These are phyloP conservation scores for Leucoagaricus sp. DNA, from an alignment of 1,284 basidiomycete genomes.

Conservation along the genomic window DNA sequence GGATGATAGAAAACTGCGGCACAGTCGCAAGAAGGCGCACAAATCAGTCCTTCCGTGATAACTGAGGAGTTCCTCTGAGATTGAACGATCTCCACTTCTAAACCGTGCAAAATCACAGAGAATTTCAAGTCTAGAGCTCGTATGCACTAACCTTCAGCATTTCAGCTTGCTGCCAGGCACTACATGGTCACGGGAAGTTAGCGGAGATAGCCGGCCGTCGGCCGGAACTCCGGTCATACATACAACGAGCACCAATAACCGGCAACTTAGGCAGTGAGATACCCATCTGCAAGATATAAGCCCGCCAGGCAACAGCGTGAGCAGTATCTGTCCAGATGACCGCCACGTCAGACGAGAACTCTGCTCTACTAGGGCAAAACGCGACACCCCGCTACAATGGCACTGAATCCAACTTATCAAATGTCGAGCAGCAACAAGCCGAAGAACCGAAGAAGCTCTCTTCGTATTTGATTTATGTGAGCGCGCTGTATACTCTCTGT, in stretches of 20 bases:
- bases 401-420: background rate
- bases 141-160: too few relatives aligned
- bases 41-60: too few relatives aligned
- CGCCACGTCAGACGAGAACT: conserved; percentile 6
- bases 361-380: conserved; percentile 1
- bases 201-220: background rate
- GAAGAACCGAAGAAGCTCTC: conserved; percentile 5
- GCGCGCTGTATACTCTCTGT: conserved; percentile 2
- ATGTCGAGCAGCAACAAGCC: conserved; percentile 9
- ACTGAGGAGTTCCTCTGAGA: too few relatives aligned
- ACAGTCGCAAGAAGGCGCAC: too few relatives aligned
- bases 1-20: too few relatives aligned
- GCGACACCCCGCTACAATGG: background rate
- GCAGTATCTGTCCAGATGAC: background rate
- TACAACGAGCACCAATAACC: background rate
- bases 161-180: too few relatives aligned
- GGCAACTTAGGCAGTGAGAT: background rate
- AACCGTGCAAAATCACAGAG: too few relatives aligned
- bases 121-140: too few relatives aligned
- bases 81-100: too few relatives aligned
- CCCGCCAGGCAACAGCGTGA: background rate
- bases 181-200: too few relatives aligned
- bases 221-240: background rate
- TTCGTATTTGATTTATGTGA: conserved; percentile 19
- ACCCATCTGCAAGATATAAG: background rate